Percentiles rank a stretch among this genome's conserved stretches.
Evolutionary conservation across 2,329 filamentous ascomycete genomes (phyloP).

Genomic region (Trichoderma lentiforme): DNA sequence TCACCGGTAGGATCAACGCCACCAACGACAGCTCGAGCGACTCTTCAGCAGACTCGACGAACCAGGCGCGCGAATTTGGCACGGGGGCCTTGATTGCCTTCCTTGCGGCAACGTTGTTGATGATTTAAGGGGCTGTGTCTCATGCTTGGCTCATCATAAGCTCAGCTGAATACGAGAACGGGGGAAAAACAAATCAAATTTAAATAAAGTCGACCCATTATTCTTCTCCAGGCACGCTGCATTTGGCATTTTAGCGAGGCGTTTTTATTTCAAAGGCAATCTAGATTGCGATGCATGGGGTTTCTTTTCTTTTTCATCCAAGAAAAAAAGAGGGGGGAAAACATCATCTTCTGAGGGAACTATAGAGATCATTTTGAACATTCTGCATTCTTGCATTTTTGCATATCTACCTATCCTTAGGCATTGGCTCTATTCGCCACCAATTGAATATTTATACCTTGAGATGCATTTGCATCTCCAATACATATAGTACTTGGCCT

Average conservation of each 20-base stretch:
- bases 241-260: slow-evolving; percentile 16
- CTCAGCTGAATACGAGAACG: not conserved
- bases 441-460: not conserved
- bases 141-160: not conserved
- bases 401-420: not conserved
- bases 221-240: not conserved
- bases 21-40: slow-evolving; percentile 19
- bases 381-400: not conserved
- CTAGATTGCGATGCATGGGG: not conserved
- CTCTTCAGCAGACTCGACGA: slow-evolving; percentile 11
- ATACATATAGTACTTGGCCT: too few species aligned
- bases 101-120: slow-evolving; percentile 39
- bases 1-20: slow-evolving; percentile 34
- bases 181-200: not conserved
- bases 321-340: not conserved
- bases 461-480: not conserved
- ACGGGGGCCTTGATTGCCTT: slow-evolving; percentile 44
- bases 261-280: not conserved
- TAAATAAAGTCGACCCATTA: not conserved
- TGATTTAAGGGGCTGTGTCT: slow-evolving; percentile 28
- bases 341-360: not conserved
- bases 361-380: not conserved
- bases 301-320: not conserved
- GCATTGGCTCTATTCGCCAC: not conserved
- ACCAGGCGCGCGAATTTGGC: slow-evolving; percentile 25